A percentile compares a stretch with the other conserved stretches of the same genome.
phyloP scores from a whole-genome alignment of 495 filamentous ascomycete genomes.

The Trichoderma virens region DNA sequence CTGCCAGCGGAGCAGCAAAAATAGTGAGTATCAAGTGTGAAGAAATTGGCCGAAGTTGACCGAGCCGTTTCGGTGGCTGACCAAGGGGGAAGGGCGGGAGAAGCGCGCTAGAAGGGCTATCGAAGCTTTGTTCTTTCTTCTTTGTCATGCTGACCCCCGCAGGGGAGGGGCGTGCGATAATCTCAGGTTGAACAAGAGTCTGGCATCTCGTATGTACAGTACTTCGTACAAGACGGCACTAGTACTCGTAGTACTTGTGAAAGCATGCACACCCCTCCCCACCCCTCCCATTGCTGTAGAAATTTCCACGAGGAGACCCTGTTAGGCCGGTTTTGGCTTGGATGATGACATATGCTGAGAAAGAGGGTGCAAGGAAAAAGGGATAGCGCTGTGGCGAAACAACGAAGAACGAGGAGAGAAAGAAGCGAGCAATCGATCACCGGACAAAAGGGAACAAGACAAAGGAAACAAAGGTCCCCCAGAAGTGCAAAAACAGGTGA shows the following conservation, averaged over 20 bases:
- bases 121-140: not conserved
- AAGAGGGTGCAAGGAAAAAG: not conserved
- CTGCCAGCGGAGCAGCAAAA: not conserved
- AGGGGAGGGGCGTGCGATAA: not conserved
- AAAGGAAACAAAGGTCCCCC: too few species aligned
- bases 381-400: not conserved
- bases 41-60: conserved; percentile 2
- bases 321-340: not conserved
- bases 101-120: conserved; percentile 3
- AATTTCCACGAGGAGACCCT: conserved; percentile 2
- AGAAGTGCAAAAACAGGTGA: not conserved
- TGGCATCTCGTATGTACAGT: not conserved
- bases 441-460: not conserved
- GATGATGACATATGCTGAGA: not conserved
- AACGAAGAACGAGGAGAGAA: not conserved
- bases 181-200: not conserved
- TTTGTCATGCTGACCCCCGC: not conserved
- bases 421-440: not conserved
- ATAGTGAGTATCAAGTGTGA: not conserved
- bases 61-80: not conserved
- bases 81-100: conserved; percentile 6
- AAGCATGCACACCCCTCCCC: not conserved
- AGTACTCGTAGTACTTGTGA: not conserved
- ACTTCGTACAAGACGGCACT: not conserved
- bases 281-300: not conserved